phyloP scores from a whole-genome alignment of 1,284 basidiomycete genomes.

The Marasmius oreades region DNA sequence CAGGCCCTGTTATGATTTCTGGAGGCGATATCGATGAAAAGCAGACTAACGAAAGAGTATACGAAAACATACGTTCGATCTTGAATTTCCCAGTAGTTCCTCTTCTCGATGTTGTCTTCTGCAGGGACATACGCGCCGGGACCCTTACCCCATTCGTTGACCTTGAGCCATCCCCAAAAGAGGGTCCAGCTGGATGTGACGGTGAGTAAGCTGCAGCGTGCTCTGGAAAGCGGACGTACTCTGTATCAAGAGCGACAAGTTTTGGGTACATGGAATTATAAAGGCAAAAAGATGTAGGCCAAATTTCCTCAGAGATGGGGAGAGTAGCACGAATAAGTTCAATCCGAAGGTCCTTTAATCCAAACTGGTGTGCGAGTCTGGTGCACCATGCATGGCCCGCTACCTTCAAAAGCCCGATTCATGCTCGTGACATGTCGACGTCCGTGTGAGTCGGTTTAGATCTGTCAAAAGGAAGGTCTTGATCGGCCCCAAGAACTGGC shows the following conservation, averaged over 20 bases:
- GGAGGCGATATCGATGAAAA: background rate
- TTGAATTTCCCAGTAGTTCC: constrained; percentile 1
- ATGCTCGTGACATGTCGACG: background rate
- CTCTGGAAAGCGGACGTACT: background rate
- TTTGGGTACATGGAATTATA: background rate
- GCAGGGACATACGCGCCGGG: background rate
- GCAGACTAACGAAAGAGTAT: background rate
- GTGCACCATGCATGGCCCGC: too few species aligned
- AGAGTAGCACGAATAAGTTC: background rate
- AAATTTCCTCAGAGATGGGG: too few species aligned
- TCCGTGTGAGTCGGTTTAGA: background rate
- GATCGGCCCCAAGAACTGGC: background rate
- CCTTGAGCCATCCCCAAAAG: background rate
- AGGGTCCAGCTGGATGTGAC: background rate
- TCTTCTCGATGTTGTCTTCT: constrained; percentile 4
- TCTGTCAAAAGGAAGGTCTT: background rate
- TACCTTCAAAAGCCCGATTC: background rate
- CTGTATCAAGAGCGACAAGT: constrained; percentile 2
- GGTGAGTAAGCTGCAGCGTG: background rate
- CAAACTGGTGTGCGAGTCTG: background rate
- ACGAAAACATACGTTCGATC: background rate
- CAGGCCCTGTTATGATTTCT: background rate
- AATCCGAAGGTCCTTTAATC: background rate
- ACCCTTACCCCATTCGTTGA: background rate
- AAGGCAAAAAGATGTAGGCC: background rate